Conservation (phyloP, 1,139 yeast genomes). For the Yamadazyma mexicana region DNA sequence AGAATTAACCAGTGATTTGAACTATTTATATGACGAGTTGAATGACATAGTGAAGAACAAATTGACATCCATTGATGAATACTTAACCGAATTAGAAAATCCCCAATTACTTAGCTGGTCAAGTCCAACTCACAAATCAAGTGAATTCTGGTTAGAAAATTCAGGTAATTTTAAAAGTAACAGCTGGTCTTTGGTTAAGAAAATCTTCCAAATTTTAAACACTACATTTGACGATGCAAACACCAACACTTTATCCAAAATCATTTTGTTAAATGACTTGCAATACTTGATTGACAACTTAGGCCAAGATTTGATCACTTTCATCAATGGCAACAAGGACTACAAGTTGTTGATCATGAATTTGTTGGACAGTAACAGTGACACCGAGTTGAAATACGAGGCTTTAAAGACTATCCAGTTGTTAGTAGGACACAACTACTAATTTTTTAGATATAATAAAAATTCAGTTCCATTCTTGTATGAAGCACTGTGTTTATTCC, state of each 20-base stretch:
- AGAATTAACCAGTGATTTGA: conserved; percentile 77
- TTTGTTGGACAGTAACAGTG: conserved; percentile 67
- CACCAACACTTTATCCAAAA: conserved; percentile 24
- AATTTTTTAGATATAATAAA: conserved; percentile 3
- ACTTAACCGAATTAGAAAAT: conserved; percentile 78
- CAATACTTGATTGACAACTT: conserved; percentile 44
- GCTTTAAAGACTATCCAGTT: conserved; percentile 93
- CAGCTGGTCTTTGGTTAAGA: conserved; percentile 70
- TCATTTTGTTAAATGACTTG: conserved; percentile 56
- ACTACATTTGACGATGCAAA: conserved; percentile 18
- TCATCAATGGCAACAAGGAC: conserved; percentile 56
- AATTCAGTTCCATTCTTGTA: not conserved
- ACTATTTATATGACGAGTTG: conserved; percentile 54
- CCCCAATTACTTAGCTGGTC: conserved; percentile 82
- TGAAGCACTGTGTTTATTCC: conserved; percentile 1
- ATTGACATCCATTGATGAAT: conserved; percentile 92
- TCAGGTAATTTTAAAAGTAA: conserved; percentile 72
- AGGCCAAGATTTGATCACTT: conserved; percentile 66
- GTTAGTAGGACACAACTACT: conserved; percentile 68
- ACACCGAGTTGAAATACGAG: conserved; percentile 88
- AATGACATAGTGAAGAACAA: conserved; percentile 68
- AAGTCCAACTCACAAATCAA: conserved; percentile 83
- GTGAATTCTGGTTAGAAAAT: conserved; percentile 89
- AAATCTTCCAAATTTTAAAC: conserved; percentile 38
- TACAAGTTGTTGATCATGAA: conserved; percentile 77